phyloP scores from a whole-genome alignment of 139 green algal species.

The Chlorella sorokiniana region DNA sequence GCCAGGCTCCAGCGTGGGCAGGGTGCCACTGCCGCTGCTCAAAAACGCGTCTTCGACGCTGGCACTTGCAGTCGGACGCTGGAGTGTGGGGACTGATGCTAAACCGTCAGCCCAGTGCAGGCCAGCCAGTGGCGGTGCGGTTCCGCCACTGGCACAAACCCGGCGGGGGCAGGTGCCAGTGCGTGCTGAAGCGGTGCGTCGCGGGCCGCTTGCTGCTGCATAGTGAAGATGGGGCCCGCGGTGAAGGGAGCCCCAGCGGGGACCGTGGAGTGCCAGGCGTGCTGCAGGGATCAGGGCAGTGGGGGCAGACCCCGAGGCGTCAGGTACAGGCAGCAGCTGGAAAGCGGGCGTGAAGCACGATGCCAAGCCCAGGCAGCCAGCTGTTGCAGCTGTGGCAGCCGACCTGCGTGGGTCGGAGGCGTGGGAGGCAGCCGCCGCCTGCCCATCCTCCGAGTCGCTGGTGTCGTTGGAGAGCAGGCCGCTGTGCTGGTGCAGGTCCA shows the following conservation, averaged over 20 bases:
- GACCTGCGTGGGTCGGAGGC: not conserved
- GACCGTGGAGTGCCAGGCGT: not conserved
- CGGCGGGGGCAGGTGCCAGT: not conserved
- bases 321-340: not conserved
- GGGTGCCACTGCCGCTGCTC: not conserved
- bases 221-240: not conserved
- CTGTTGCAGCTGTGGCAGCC: slow-evolving; percentile 4
- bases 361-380: no score
- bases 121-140: slow-evolving; percentile 6
- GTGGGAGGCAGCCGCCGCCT: not conserved
- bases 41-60: not conserved
- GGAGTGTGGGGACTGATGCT: not conserved
- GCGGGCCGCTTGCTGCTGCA: not conserved
- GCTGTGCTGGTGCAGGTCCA: slow-evolving; percentile 12
- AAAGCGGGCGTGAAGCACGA: no score
- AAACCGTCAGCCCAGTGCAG: slow-evolving; percentile 15
- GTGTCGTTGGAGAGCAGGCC: slow-evolving; percentile 4
- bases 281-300: not conserved
- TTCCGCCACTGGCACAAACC: not conserved
- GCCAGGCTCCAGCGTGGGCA: not conserved
- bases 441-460: not conserved
- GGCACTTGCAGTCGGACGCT: not conserved
- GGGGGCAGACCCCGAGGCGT: not conserved
- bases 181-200: not conserved
- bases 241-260: not conserved